These are phyloP conservation scores for Protomyces inouyei DNA, from an alignment of 1,139 yeast species.

Conservation along the genomic window DNA sequence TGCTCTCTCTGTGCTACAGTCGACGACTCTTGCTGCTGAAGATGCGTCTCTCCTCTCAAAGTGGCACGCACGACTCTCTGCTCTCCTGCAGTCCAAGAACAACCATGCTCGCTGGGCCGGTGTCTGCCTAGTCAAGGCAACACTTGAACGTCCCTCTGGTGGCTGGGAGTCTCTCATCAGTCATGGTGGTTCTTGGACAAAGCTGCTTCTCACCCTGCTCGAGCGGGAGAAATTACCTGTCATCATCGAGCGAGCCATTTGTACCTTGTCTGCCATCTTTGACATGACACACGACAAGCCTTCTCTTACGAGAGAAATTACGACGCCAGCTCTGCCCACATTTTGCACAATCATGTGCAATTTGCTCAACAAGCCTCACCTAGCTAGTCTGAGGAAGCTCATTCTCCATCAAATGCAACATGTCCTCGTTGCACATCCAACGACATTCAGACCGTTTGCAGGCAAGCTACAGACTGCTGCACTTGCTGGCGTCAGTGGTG, in stretches of 20 bases:
- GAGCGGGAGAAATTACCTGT: conserved; percentile 19
- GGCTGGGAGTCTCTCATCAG: conserved; percentile 24
- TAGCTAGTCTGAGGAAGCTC: conserved; percentile 1
- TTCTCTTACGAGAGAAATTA: conserved; percentile 23
- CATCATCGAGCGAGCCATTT: conserved; percentile 20
- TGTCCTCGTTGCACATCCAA: conserved; percentile 12
- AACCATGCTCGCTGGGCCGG: conserved; percentile 24
- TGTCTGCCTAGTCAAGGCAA: conserved; percentile 21
- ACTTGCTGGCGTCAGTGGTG: conserved; percentile 9
- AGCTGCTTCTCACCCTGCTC: conserved; percentile 15
- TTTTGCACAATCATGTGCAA: conserved; percentile 12
- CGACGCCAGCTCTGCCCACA: conserved; percentile 26
- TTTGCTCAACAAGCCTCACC: not conserved
- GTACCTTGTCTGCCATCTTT: conserved; percentile 9
- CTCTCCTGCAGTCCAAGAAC: conserved; percentile 21
- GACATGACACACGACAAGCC: conserved; percentile 22
- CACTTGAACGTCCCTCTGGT: conserved; percentile 11
- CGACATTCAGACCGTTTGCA: conserved; percentile 26
- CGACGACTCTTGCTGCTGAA: not conserved
- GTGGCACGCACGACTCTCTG: conserved; percentile 19
- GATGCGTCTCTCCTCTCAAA: conserved; percentile 17
- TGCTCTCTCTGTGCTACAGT: not conserved
- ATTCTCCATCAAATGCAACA: conserved; percentile 10
- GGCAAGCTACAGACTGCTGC: conserved; percentile 9
- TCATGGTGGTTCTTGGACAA: conserved; percentile 27